These are phyloP conservation scores for Carex pumila DNA, from an alignment of 176 grass and related monocot species.

Conservation along the genomic window DNA sequence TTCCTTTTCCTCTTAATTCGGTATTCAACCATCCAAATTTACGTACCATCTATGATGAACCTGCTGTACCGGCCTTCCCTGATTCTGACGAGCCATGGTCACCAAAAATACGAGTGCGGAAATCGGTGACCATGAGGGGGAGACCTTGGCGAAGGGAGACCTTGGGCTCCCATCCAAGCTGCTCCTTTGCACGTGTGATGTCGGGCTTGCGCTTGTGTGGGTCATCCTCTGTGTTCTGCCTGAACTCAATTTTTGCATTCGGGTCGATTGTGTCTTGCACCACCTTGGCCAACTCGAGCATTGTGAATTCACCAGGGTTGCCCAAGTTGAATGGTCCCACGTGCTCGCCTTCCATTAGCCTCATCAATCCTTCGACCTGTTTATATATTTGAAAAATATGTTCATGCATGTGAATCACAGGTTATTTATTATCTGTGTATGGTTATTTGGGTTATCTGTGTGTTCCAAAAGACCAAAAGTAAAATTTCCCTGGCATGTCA, in stretches of 20 bases:
- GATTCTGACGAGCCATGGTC: constrained; percentile 24
- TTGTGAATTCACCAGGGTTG: constrained; percentile 83
- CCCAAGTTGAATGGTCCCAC: constrained; percentile 80
- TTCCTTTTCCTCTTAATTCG: background rate
- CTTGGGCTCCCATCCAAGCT: constrained; percentile 78
- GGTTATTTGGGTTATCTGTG: background rate
- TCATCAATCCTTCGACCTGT: constrained; percentile 82
- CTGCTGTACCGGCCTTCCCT: background rate
- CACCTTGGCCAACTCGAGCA: constrained; percentile 88
- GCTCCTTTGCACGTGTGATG: constrained; percentile 66
- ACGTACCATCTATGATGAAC: constrained; percentile 15
- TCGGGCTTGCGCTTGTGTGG: constrained; percentile 94
- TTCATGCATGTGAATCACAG: background rate
- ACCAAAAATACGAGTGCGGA: constrained; percentile 64
- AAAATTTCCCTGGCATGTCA: background rate
- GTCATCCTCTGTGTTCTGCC: constrained; percentile 70
- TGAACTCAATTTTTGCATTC: constrained; percentile 64
- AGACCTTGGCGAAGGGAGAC: constrained; percentile 51
- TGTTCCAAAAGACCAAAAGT: background rate
- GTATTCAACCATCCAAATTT: constrained; percentile 10
- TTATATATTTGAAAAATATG: background rate
- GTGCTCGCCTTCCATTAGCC: constrained; percentile 79
- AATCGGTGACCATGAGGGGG: constrained; percentile 77
- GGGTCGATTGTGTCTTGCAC: constrained; percentile 85
- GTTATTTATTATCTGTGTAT: background rate